Evolutionary conservation across 352 stramenopile species (phyloP).

Genomic region (Globisporangium recalcitrans): DNA sequence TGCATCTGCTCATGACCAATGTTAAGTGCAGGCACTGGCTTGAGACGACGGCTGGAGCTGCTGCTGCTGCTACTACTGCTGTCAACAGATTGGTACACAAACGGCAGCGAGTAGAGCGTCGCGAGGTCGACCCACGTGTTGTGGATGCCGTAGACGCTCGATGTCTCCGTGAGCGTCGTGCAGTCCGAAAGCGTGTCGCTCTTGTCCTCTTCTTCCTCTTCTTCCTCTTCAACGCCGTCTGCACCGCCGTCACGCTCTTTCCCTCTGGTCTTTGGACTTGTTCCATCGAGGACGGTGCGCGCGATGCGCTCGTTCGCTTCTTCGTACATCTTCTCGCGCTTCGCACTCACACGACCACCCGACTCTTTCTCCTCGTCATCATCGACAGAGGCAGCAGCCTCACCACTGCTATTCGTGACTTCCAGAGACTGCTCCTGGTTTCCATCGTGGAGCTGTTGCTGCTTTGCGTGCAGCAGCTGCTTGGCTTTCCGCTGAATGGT

Average conservation of each 20-base stretch:
- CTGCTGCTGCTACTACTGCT: constrained; percentile 5
- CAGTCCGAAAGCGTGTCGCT: constrained; percentile 76
- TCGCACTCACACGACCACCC: constrained; percentile 8
- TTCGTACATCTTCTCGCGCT: constrained; percentile 31
- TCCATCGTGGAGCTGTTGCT: constrained; percentile 4
- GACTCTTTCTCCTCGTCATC: neutral
- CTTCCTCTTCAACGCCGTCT: too few relatives aligned
- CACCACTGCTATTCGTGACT: neutral
- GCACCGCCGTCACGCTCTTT: neutral
- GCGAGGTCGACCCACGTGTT: constrained; percentile 81
- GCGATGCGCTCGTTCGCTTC: constrained; percentile 65
- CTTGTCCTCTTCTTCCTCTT: constrained; percentile 53
- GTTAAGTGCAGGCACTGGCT: constrained; percentile 62
- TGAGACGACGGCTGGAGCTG: constrained; percentile 30
- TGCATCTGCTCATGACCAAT: constrained; percentile 60
- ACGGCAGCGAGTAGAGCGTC: constrained; percentile 68
- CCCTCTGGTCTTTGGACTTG: constrained; percentile 11
- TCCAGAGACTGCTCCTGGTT: constrained; percentile 6
- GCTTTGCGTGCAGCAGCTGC: constrained; percentile 25
- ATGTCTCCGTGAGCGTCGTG: constrained; percentile 62
- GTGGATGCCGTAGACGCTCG: constrained; percentile 68
- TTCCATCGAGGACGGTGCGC: constrained; percentile 40
- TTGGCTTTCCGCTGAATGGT: constrained; percentile 24
- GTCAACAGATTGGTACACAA: constrained; percentile 42
- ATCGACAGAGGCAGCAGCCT: neutral